Evolutionary conservation across 306 rosid species (phyloP).

Genomic region (Delonix regia): DNA sequence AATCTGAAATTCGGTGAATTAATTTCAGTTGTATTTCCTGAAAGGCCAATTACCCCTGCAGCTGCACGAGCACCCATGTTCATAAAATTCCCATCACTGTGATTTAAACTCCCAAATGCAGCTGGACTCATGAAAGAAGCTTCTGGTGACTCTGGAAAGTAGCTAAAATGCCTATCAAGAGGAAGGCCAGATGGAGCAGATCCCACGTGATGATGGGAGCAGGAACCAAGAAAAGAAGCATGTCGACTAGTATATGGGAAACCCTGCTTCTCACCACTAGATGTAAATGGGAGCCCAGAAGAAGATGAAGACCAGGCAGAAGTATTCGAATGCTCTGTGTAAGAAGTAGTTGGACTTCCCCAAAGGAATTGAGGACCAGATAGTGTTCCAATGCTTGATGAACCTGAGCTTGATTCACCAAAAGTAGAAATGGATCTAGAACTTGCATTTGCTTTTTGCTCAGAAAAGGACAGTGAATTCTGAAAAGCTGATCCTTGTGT

Average conservation of each 20-base stretch:
- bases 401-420: constrained; percentile 49
- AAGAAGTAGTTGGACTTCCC: constrained; percentile 72
- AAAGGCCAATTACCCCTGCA: constrained; percentile 50
- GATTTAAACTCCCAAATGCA: constrained; percentile 52
- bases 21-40: constrained; percentile 59
- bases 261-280: constrained; percentile 65
- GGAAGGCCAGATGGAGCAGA: constrained; percentile 77
- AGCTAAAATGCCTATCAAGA: constrained; percentile 65
- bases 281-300: constrained; percentile 51
- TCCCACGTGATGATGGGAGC: constrained; percentile 59
- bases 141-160: constrained; percentile 71
- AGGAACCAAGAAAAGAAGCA: constrained; percentile 60
- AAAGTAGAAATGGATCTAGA: constrained; percentile 52
- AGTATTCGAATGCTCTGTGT: constrained; percentile 55
- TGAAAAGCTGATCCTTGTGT: constrained; percentile 54
- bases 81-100: constrained; percentile 52
- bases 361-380: constrained; percentile 83
- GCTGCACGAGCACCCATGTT: constrained; percentile 51
- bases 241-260: constrained; percentile 44
- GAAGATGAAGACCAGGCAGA: constrained; percentile 63
- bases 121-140: constrained; percentile 55
- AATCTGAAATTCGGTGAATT: constrained; percentile 62
- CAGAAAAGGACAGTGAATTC: constrained; percentile 57
- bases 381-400: constrained; percentile 63
- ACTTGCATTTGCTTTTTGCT: constrained; percentile 54